Percentiles rank a stretch among this genome's conserved stretches.
phyloP scores from a whole-genome alignment of 169 alveolate genomes.

The Cryptosporidium viatorum region DNA sequence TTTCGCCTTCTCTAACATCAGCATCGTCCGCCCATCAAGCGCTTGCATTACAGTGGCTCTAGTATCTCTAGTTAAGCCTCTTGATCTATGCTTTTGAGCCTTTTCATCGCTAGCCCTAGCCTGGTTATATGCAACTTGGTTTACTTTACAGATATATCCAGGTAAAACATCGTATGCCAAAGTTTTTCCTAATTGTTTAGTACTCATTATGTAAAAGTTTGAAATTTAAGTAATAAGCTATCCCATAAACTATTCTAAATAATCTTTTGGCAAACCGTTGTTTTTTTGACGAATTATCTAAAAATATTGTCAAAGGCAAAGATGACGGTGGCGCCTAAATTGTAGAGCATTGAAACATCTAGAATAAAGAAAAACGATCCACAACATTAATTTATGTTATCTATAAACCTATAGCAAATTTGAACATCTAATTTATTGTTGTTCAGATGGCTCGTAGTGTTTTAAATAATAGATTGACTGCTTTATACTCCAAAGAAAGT shows the following conservation, averaged over 20 bases:
- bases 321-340: background rate
- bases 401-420: background rate
- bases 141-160: constrained; percentile 48
- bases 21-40: constrained; percentile 94
- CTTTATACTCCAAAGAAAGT: constrained; percentile 21
- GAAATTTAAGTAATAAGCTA: background rate
- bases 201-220: background rate
- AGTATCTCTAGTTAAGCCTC: constrained; percentile 93
- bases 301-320: background rate
- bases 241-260: background rate
- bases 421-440: background rate
- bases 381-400: background rate
- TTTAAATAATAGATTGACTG: constrained; percentile 36
- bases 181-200: constrained; percentile 5
- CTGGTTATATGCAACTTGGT: constrained; percentile 64
- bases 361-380: background rate
- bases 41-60: constrained; percentile 97
- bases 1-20: constrained; percentile 89
- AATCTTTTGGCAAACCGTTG: background rate
- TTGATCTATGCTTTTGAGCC: constrained; percentile 65
- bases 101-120: constrained; percentile 73
- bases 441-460: constrained; percentile 47
- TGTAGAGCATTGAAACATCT: background rate
- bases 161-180: constrained; percentile 64
- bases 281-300: background rate